phyloP scores from a whole-genome alignment of 148 eudicot genomes.

The Amaranthus cruentus region DNA sequence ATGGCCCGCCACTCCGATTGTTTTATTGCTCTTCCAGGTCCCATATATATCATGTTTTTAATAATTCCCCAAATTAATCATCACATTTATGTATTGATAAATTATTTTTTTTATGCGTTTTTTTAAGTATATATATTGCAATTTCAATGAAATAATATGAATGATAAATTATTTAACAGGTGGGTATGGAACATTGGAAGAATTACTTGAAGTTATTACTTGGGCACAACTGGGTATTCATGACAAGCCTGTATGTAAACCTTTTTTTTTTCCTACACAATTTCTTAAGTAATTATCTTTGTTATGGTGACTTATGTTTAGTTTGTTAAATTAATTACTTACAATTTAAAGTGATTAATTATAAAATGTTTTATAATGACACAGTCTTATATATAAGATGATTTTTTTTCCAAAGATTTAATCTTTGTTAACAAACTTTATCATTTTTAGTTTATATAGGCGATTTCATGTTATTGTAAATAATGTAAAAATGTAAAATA shows the following conservation, averaged over 20 bases:
- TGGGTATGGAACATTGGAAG: conserved; percentile 80
- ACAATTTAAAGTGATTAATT: no score
- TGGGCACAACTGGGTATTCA: conserved; percentile 89
- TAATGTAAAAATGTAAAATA: no score
- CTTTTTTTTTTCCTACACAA: not conserved
- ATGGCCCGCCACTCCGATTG: conserved; percentile 73
- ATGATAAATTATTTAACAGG: conserved; percentile 28
- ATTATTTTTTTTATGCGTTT: not conserved
- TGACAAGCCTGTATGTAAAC: conserved; percentile 57
- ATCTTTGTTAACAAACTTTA: no score
- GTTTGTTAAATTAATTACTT: no score
- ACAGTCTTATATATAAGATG: no score
- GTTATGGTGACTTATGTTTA: no score
- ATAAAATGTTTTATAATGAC: no score
- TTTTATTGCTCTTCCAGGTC: conserved; percentile 79
- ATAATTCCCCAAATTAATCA: not conserved
- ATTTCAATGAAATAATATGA: not conserved
- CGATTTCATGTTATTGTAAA: no score
- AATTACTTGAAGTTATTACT: conserved; percentile 59
- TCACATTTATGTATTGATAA: not conserved
- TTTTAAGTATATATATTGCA: no score
- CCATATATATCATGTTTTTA: conserved; percentile 8
- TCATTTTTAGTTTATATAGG: no score
- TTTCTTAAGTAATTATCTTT: no score
- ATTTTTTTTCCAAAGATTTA: no score